Base-by-base conservation (phyloP, 805 yeast species). In the Yamadazyma sp. region DNA sequence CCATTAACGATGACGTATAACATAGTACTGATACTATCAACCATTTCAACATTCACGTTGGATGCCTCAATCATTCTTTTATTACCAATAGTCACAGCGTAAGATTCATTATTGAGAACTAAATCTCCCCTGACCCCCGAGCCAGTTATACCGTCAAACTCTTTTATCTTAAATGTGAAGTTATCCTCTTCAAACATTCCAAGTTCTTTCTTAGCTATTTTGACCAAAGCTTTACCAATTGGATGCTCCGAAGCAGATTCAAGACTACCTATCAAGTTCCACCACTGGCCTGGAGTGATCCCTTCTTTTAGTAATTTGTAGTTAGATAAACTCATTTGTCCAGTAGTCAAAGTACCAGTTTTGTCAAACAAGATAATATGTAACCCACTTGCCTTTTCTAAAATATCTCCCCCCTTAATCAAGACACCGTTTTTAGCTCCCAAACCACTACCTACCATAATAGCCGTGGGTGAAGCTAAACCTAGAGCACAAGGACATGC, bases 401-500 rank as follows among this genome's bases (percentile, higher is more conserved):
- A 71, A 11, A 85, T 77, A 35, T 84, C 95, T 15, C 97, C 99
- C 32, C 97, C 96, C 60, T 91, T 93, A 52, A 93, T 84, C 37
- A 93, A 67, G 4, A 93, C 84, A 13, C 99, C 98, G 58, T 87
- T 71, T 10, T 76, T 60, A 0, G 99, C 98, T 27, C 96, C 98
- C 15, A 88, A 83, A 27, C 99, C 99, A 2, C 98, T 91, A 6
- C 97, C 99, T 2, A 93, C 99, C 97, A 95, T 93, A 8, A 93
- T 87, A 0, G 98, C 98, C 1, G 99, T 95, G 1, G 99, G 99
- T 0, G 98, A 95, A 3, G 97, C 97, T 35, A 93, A 70, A 3
- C 99, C 99, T 16, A 93, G 64, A 0, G 99, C 98, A 72, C 99
- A 93, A 0, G 99, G 99, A 62, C 99, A 93, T 1, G 99, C 99